These are phyloP conservation scores for Margaritispora aquatica DNA, from an alignment of 495 filamentous ascomycete species.

Conservation along the genomic window DNA sequence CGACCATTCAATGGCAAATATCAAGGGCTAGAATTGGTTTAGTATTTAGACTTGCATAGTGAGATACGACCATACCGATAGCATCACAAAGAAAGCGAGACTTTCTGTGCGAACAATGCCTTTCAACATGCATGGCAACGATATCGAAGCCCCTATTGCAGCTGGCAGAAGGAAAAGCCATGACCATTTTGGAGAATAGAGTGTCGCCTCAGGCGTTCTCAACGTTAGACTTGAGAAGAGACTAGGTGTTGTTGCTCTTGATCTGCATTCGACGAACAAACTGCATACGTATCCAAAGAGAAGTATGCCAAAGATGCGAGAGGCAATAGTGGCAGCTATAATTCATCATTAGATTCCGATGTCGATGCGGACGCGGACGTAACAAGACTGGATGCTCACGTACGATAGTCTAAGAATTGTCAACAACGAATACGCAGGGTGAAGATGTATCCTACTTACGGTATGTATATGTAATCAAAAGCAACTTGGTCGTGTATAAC, in stretches of 20 bases:
- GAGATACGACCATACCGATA: slow-evolving; percentile 8
- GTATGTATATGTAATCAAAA: slow-evolving; percentile 5
- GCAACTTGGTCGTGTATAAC: slow-evolving; percentile 7
- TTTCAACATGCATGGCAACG: slow-evolving; percentile 10
- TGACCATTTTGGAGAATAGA: not conserved
- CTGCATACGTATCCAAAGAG: not conserved
- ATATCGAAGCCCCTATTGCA: not conserved
- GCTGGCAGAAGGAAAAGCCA: slow-evolving; percentile 4
- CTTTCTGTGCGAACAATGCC: slow-evolving; percentile 17
- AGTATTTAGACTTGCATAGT: not conserved
- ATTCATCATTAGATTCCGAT: not conserved
- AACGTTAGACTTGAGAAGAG: not conserved
- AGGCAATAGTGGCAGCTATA: slow-evolving; percentile 8
- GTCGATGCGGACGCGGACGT: no score
- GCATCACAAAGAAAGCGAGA: slow-evolving; percentile 14
- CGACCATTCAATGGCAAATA: slow-evolving; percentile 7
- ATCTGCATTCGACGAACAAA: not conserved
- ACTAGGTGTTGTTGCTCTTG: not conserved
- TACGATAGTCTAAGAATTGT: slow-evolving; percentile 13
- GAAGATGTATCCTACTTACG: no score
- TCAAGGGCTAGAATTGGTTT: slow-evolving; percentile 8
- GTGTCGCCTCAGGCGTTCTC: not conserved
- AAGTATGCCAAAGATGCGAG: not conserved
- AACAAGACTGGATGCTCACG: not conserved
- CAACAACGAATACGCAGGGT: not conserved